phyloP scores from a whole-genome alignment of 257 asterid species.

The Salvia miltiorrhiza region DNA sequence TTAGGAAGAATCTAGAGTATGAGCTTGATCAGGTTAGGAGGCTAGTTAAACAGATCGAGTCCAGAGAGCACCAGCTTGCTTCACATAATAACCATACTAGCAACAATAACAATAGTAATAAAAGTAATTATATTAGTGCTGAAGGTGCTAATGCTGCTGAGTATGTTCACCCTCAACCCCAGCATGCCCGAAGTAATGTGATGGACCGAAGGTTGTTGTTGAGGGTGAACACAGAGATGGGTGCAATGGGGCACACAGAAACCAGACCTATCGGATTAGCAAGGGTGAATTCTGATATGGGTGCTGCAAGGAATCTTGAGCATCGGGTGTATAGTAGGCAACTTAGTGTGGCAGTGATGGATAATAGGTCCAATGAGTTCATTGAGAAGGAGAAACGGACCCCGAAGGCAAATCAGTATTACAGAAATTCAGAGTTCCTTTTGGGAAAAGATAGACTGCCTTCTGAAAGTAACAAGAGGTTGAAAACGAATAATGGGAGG shows the following conservation, averaged over 20 bases:
- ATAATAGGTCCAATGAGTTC: constrained; percentile 37
- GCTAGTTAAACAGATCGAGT: constrained; percentile 41
- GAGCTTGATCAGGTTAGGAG: constrained; percentile 66
- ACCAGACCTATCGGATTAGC: constrained; percentile 32
- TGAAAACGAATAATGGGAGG: constrained; percentile 62
- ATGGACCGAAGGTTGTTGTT: constrained; percentile 40
- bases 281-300: constrained; percentile 50
- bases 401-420: constrained; percentile 87
- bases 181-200: constrained; percentile 27
- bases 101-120: constrained; percentile 29
- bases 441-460: constrained; percentile 87
- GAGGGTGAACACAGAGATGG: constrained; percentile 51
- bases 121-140: constrained; percentile 33
- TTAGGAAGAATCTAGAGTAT: constrained; percentile 45
- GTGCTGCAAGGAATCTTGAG: constrained; percentile 45
- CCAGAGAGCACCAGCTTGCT: constrained; percentile 56
- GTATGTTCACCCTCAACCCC: constrained; percentile 35
- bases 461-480: constrained; percentile 67
- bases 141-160: constrained; percentile 39
- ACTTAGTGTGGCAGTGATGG: constrained; percentile 60
- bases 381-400: constrained; percentile 89
- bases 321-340: constrained; percentile 56
- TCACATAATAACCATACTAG: constrained; percentile 33
- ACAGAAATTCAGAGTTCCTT: constrained; percentile 83
- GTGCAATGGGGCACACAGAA: constrained; percentile 31